phyloP scores from a whole-genome alignment of 1,284 basidiomycete genomes.

The Athelia psychrophila region DNA sequence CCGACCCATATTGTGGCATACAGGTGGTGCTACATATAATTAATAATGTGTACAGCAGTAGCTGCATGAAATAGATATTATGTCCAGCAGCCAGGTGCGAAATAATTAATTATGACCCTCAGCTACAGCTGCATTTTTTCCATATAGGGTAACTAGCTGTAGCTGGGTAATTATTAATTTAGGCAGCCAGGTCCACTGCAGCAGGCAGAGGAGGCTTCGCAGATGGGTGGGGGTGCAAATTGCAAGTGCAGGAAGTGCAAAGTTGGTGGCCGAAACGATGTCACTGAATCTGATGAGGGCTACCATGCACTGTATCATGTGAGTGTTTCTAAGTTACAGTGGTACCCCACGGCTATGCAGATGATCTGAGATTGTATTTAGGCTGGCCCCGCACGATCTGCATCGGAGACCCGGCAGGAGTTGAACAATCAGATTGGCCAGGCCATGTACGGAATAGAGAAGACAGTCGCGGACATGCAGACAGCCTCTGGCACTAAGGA shows the following conservation, averaged over 20 bases:
- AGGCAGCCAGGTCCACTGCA: too few species aligned
- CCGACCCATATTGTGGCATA: too few species aligned
- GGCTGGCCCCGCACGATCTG: background rate
- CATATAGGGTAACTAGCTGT: too few species aligned
- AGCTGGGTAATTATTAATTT: too few species aligned
- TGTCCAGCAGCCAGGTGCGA: too few species aligned
- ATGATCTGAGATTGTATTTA: background rate
- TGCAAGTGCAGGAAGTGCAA: slow-evolving; percentile 19
- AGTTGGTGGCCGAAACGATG: slow-evolving; percentile 17
- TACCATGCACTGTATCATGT: slow-evolving; percentile 15
- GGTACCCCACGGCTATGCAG: too few species aligned
- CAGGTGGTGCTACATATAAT: too few species aligned
- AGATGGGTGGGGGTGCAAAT: slow-evolving; percentile 23
- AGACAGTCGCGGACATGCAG: slow-evolving; percentile 17
- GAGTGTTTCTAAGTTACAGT: slow-evolving; percentile 2
- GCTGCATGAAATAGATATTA: too few species aligned
- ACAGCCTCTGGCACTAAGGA: slow-evolving; percentile 26
- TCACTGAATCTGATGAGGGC: slow-evolving; percentile 17
- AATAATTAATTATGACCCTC: too few species aligned
- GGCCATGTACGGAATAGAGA: slow-evolving; percentile 16
- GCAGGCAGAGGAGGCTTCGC: slow-evolving; percentile 20
- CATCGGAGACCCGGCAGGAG: slow-evolving; percentile 2
- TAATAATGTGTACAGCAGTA: too few species aligned
- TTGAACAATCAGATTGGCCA: slow-evolving; percentile 1
- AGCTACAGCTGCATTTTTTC: too few species aligned